Evolutionary conservation across 345 rosid species (phyloP), one percentile per base, ranked within the genome.

Genomic region (Clausena lansium): DNA sequence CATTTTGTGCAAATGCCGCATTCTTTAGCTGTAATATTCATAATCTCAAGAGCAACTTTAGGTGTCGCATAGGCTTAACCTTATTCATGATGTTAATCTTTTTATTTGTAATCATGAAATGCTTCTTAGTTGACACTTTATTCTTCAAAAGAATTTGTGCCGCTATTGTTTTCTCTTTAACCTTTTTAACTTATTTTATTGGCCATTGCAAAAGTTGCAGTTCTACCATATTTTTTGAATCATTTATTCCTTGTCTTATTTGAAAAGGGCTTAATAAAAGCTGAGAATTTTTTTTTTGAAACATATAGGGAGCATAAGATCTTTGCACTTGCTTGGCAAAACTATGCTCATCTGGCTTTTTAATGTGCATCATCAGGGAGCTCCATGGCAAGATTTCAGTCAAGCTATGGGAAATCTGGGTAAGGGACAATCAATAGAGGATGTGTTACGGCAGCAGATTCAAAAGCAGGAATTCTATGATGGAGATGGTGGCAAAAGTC

Each of bases 391-490:
- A 76, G 85, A 90, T 41, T 77, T 88, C 32, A 88, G 86, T 76
- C 88, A 85, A 71, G 88, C 92, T 25, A 81, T 86, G 87, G 91
- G 87, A 74, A 81, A 87, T 65, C 76, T 81, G 28, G 67, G 79
- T 28, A 83, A 80, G 77, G 82, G 78, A 58, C 76, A 76, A 54
- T 90, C 94, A 0, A 62, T 92, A 9, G 97, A 90, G 84, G 93
- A 92, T 59, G n/a, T 92, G 74, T 76, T 92, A 50, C 81, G 88
- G 36, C 86, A 88, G 68, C 95, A 89, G 88, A 88, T 91, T 9
- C 83, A 88, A 33, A 91, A 85, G 77, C 80, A 85, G 71, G 91
- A 90, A 17, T 90, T 74, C 77, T 83, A 77, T 79, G 89, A 85
- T 55, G 85, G 86, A 62, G 85, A 84, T 50, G 79, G 84, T 22